Percentiles rank a stretch among this genome's conserved stretches.
phyloP scores from a whole-genome alignment of 1,139 yeast genomes.

The Suzukiozyma palmioleophila region DNA sequence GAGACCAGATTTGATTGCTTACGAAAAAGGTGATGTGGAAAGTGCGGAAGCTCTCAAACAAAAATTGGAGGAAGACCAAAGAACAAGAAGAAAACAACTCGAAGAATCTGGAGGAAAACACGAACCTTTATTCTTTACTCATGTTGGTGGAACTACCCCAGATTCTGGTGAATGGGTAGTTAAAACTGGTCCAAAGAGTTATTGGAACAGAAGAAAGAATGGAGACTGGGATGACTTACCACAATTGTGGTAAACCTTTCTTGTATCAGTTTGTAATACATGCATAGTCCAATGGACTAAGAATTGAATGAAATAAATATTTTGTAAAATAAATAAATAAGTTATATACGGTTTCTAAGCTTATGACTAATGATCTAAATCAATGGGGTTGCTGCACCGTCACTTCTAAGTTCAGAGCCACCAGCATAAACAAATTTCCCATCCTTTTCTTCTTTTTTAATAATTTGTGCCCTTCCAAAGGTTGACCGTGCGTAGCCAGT shows the following conservation, averaged over 20 bases:
- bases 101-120: slow-evolving; percentile 44
- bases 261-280: too few species aligned
- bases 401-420: slow-evolving; percentile 78
- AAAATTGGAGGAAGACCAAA: slow-evolving; percentile 72
- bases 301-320: background rate
- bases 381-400: slow-evolving; percentile 69
- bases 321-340: background rate
- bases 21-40: slow-evolving; percentile 66
- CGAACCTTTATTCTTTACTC: slow-evolving; percentile 62
- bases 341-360: background rate
- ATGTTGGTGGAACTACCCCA: slow-evolving; percentile 34
- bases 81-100: slow-evolving; percentile 63
- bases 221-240: slow-evolving; percentile 56
- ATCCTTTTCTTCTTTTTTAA: slow-evolving; percentile 39
- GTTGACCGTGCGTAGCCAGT: slow-evolving; percentile 41
- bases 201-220: slow-evolving; percentile 72
- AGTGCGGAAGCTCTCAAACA: slow-evolving; percentile 68
- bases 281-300: background rate
- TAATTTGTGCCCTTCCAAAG: slow-evolving; percentile 77
- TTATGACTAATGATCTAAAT: too few species aligned
- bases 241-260: slow-evolving; percentile 43
- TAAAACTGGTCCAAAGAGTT: slow-evolving; percentile 58
- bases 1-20: slow-evolving; percentile 77
- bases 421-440: slow-evolving; percentile 54
- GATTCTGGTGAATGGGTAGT: slow-evolving; percentile 56